Evolutionary conservation across 2,329 filamentous ascomycete genomes (phyloP), one percentile per base, ranked within the genome.

Genomic region (Aschersonia sp.): DNA sequence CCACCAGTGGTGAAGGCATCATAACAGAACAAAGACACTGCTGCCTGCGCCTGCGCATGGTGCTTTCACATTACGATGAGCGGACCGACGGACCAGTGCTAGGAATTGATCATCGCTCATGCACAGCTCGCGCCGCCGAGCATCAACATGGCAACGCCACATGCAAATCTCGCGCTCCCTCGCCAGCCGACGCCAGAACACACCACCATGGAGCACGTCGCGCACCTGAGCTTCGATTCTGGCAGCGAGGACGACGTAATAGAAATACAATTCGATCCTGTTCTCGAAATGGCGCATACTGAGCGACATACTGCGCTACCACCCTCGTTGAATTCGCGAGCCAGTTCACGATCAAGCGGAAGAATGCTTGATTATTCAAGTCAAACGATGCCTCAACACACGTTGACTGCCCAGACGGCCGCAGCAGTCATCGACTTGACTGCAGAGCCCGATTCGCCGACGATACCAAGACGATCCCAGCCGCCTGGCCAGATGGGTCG

Each of bases 351-450:
- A 10, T 40, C 45, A 5, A n/a, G 29, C 30, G 32, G 47, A 38
- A 41, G 20, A 28, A 46, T 7, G 5, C 45, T 45, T 9, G 31
- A n/a, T n/a, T 45, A 29, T 42, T n/a, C 44, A 20, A 20, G 20
- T 20, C 20, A 20, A 20, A 20, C 20, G 20, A 20, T 20, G 20
- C 20, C 20, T 20, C 20, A 20, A 20, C 20, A 20, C 20, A 20
- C 20, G 20, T 20, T 20, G 20, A 12, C 30, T 12, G 12, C 12
- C 35, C 12, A 7, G 7, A 38, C 35, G 12, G 35, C 35, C 43
- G 5, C 43, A 44, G 5, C 7, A n/a, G 59, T 75, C 10, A 75
- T 76, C 43, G 73, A 76, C 49, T 58, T 77, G 45, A 75, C 73
- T 0, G 65, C 63, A 7, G 72, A 74, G 52, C 70, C 71, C 0